Base-by-base conservation (phyloP, 1,284 basidiomycete genomes). In the Naganishia sp. region DNA sequence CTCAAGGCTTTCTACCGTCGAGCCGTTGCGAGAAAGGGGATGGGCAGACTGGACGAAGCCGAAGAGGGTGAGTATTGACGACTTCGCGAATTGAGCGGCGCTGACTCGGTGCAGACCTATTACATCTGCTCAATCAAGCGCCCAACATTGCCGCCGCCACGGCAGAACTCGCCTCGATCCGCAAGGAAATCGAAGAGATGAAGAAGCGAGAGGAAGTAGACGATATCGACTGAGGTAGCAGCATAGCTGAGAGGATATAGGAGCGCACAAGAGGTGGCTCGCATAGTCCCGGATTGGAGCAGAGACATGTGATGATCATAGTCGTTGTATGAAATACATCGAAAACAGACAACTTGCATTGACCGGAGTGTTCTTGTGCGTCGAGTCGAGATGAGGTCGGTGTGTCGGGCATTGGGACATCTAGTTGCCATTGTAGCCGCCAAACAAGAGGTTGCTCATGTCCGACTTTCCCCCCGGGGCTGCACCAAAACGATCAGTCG, bases 1-100 rank as follows among this genome's bases (percentile, higher is more conserved):
- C 72, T 74, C 43, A 79, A 79, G 69, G 79, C 79, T 16, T 75
- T 77, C 56, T 80, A 77, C 69, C 77, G 79, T 66, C 72, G 78
- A 25, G 77, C 78, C 0, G 55, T 78, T 21, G 77, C 77, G n/a
- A 67, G 78, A 18, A 73, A 70, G 50, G 78, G 78, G 0, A 66
- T 77, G 69, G 71, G 71, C 13, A 70, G 73, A 63, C 75, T 75
- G 69, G 74, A 75, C 55, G 78, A 79, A 55, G 78, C 79, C 4
- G 77, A 79, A 66, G 63, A 67, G 48, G 68, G 68, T 69, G 50
- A 48, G 64, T 57, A 16, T 3, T 6, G 15, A 21, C 15, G 21
- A 36, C 1, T 13, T 39, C 36, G 36, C 28, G 36, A 39, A 39
- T 39, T 42, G 28, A 28, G 28, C 28, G 28, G 28, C 28, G 36